Base-by-base conservation (phyloP, 2,329 filamentous ascomycete genomes). In the Fusarium fujikuroi region DNA sequence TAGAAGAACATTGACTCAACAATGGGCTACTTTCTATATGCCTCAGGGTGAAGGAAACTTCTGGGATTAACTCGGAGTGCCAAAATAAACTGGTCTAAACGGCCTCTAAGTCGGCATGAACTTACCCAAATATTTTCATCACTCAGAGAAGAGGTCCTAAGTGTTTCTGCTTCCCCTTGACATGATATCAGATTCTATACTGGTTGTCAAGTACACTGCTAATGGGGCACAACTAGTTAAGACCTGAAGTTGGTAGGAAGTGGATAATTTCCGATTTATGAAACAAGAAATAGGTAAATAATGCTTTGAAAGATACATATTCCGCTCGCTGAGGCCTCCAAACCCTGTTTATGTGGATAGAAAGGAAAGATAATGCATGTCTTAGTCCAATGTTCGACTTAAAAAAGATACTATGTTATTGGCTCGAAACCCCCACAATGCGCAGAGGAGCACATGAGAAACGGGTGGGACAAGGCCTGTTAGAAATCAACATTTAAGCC, bases 391-490 rank as follows among this genome's bases (percentile, higher is more conserved):
- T 69, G 36, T 53, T 52, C 39, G 50, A 58, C 40, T 37, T 34
- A 16, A 19, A 37, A 15, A 15, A 40, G 59, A 56, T 59, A 64
- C 50, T 32, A 64, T 47, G 25, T 66, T 60, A 76, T 76, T 77
- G 74, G 75, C 58, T 56, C 62, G 36, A 49, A 75, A 69, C 64
- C 75, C 75, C 75, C 75, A 68, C 75, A 75, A 59, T 34, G 54
- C 43, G 39, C 28, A 57, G 53, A 58, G 39, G 52, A 54, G 40
- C 39, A 69, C 52, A 72, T 44, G 46, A 58, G 65, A 65, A 65
- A 63, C 61, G 32, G 25, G 75, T 69, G 69, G 75, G 63, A 77
- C 66, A 66, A 32, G 63, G 47, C 46, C 57, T 54, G 53, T 42
- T 60, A 52, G 50, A 65, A 43, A 57, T 60, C 36, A 57, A 44